These are phyloP conservation scores for Yamadazyma sp. DNA, from an alignment of 805 yeast genomes.

Conservation along the genomic window DNA sequence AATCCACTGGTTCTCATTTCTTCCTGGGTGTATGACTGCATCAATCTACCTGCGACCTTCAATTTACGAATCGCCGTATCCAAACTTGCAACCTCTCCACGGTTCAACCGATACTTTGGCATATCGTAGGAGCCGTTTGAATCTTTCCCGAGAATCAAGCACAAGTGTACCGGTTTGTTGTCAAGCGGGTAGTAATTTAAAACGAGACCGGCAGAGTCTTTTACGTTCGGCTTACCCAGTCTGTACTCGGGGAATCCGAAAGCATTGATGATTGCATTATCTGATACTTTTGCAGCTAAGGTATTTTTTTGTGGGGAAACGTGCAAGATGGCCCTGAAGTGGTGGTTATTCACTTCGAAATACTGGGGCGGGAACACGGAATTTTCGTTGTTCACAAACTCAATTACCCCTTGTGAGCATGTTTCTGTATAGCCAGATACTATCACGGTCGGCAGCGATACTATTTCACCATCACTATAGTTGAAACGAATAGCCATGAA, in stretches of 20 bases:
- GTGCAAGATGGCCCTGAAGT: conserved; percentile 74
- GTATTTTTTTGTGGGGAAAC: conserved; percentile 62
- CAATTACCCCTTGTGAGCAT: conserved; percentile 25
- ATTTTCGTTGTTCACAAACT: conserved; percentile 33
- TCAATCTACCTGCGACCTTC: conserved; percentile 78
- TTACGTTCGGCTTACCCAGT: conserved; percentile 16
- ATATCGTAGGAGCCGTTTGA: conserved; percentile 71
- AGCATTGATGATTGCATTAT: conserved; percentile 33
- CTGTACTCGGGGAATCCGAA: conserved; percentile 26
- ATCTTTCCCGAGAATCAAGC: conserved; percentile 73
- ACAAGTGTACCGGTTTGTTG: conserved; percentile 79
- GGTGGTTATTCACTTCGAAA: conserved; percentile 63
- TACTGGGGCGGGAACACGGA: conserved; percentile 63
- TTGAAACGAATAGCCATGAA: conserved; percentile 30
- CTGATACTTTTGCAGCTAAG: conserved; percentile 50
- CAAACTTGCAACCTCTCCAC: conserved; percentile 63
- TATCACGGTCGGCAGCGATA: conserved; percentile 40
- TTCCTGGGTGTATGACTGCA: conserved; percentile 90
- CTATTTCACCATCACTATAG: conserved; percentile 35
- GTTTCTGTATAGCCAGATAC: conserved; percentile 28
- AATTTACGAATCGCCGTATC: conserved; percentile 72
- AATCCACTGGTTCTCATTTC: conserved; percentile 80
- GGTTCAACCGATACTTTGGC: conserved; percentile 47
- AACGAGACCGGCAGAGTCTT: conserved; percentile 25
- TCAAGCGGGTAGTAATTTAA: conserved; percentile 49